Evolutionary conservation across 768 basidiomycete genomes (phyloP).

Genomic region (Holtermanniella nyarrowii): DNA sequence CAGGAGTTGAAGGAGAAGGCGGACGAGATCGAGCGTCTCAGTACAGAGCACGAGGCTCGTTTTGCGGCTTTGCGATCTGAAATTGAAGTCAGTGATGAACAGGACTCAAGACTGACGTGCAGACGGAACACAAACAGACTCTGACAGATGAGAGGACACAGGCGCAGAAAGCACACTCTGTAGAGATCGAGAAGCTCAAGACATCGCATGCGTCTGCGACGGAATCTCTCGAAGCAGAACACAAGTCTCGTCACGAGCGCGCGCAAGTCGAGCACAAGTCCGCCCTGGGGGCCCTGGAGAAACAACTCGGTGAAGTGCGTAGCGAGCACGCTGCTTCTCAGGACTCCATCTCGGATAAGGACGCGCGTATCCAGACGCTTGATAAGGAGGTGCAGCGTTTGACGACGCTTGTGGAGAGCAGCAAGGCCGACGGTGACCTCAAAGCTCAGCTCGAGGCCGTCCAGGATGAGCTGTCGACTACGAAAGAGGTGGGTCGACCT

Average conservation of each 20-base stretch:
- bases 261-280: too few species aligned
- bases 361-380: neutral
- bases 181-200: too few species aligned
- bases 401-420: neutral
- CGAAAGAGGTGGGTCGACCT: neutral
- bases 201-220: too few species aligned
- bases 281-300: neutral
- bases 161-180: too few species aligned
- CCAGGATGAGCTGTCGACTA: neutral
- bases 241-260: too few species aligned
- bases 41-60: neutral
- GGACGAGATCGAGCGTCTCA: neutral
- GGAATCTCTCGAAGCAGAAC: too few species aligned
- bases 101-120: too few species aligned
- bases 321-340: neutral
- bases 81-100: too few species aligned
- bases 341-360: neutral
- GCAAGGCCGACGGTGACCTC: neutral
- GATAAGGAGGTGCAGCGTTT: neutral
- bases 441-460: neutral
- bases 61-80: too few species aligned
- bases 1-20: neutral
- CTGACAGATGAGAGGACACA: too few species aligned
- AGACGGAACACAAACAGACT: too few species aligned
- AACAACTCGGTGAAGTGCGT: neutral